Conservation (phyloP, 2,329 filamentous ascomycete genomes). For the Pyricularia sp. region DNA sequence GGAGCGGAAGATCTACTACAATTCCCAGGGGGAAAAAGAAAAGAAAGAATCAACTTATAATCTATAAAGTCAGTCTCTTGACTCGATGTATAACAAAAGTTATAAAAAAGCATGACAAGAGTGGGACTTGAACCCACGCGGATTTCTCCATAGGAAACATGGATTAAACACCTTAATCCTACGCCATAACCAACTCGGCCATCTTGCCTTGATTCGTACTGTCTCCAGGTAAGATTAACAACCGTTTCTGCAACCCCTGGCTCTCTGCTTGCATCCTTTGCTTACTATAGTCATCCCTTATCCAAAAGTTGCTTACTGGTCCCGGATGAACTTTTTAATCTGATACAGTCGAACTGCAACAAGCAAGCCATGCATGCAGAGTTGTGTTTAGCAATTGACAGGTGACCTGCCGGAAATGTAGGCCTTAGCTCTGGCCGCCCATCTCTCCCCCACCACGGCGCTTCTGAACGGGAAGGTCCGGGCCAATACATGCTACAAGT, state of each 20-base stretch:
- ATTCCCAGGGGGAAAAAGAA: no score
- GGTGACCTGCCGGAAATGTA: not conserved
- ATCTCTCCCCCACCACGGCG: not conserved
- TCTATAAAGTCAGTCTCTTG: no score
- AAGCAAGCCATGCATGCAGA: not conserved
- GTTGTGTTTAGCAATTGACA: not conserved
- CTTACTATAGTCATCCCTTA: not conserved
- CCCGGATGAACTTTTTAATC: not conserved
- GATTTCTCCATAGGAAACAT: not conserved
- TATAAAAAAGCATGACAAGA: not conserved
- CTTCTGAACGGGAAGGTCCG: not conserved
- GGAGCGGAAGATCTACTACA: no score
- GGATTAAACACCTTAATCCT: not conserved
- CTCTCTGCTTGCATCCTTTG: no score
- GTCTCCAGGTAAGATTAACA: no score
- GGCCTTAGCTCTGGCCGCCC: not conserved
- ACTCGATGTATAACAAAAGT: no score
- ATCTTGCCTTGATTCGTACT: not conserved
- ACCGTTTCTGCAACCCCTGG: no score
- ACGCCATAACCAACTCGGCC: constrained; percentile 2
- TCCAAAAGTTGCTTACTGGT: not conserved
- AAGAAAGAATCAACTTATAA: no score
- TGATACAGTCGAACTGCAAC: not conserved
- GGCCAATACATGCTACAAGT: not conserved
- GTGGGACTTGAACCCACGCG: not conserved